These are phyloP conservation scores for Thelonectria rubi DNA, from an alignment of 2,329 filamentous ascomycete genomes.

Conservation along the genomic window DNA sequence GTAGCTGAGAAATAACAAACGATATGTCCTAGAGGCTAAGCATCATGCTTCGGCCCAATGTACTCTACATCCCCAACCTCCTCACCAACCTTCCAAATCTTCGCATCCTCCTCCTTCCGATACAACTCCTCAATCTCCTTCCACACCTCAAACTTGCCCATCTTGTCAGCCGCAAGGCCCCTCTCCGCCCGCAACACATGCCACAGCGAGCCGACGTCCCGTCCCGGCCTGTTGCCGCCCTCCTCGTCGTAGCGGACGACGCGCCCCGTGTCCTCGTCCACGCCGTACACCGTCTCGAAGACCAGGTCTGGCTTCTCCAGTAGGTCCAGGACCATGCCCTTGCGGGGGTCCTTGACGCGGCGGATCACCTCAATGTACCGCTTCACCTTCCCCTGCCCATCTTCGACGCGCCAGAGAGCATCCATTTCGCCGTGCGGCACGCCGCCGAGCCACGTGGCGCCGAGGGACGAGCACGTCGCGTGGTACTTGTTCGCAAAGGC, in stretches of 20 bases:
- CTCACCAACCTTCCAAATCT: neutral
- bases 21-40: no score
- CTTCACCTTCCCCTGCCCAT: neutral
- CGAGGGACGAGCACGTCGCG: slow-evolving; percentile 7
- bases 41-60: no score
- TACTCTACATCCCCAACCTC: neutral
- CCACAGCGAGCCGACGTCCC: slow-evolving; percentile 13
- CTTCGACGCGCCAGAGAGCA: slow-evolving; percentile 13
- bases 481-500: slow-evolving; percentile 9
- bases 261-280: slow-evolving; percentile 2
- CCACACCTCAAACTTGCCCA: neutral
- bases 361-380: neutral
- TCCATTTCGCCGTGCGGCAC: slow-evolving; percentile 12
- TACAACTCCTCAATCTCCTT: neutral
- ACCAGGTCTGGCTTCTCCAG: no score
- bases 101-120: neutral
- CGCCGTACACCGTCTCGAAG: neutral
- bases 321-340: no score
- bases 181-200: slow-evolving; percentile 12
- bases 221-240: neutral
- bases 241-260: neutral
- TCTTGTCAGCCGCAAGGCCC: neutral
- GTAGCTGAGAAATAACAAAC: no score
- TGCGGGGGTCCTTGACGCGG: no score
- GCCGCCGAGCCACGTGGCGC: slow-evolving; percentile 16